Evolutionary conservation across 768 basidiomycete genomes (phyloP).

Genomic region (Lentinula raphanica): DNA sequence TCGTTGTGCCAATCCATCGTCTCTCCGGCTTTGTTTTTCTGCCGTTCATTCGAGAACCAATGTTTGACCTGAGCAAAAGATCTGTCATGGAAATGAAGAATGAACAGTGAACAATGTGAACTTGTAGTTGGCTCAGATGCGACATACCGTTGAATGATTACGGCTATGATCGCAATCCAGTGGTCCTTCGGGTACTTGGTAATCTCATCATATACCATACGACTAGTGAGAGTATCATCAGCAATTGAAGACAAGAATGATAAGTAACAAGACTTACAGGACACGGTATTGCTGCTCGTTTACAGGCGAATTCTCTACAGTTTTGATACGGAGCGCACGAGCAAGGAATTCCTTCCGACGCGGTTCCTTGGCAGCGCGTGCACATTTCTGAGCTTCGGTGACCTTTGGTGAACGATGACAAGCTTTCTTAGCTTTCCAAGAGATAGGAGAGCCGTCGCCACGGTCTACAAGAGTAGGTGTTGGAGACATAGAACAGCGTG

Average conservation of each 20-base stretch:
- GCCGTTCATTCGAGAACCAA: conserved; percentile 65
- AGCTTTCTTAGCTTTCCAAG: conserved; percentile 9
- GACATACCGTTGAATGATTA: conserved; percentile 49
- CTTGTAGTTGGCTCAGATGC: not conserved
- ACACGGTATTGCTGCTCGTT: conserved; percentile 52
- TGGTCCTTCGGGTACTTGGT: conserved; percentile 60
- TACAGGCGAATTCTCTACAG: conserved; percentile 43
- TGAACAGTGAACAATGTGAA: not conserved
- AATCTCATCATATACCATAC: conserved; percentile 61
- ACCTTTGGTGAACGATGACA: conserved; percentile 10
- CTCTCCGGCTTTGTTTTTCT: conserved; percentile 35
- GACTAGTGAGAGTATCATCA: conserved; percentile 11
- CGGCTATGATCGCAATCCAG: conserved; percentile 55
- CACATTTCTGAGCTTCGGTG: conserved; percentile 9
- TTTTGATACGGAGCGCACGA: conserved; percentile 13
- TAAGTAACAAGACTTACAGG: conserved; percentile 19
- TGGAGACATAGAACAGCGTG: conserved; percentile 3
- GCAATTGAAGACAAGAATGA: not conserved
- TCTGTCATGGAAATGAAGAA: conserved; percentile 22
- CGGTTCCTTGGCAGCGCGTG: conserved; percentile 12
- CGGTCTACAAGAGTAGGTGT: conserved; percentile 5
- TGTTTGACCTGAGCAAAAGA: conserved; percentile 60
- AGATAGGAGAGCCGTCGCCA: not conserved
- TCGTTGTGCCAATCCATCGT: conserved; percentile 29
- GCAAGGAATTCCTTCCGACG: conserved; percentile 13